These are phyloP conservation scores for Phialocephala subalpina DNA, from an alignment of 2,329 filamentous ascomycete species.

Conservation along the genomic window DNA sequence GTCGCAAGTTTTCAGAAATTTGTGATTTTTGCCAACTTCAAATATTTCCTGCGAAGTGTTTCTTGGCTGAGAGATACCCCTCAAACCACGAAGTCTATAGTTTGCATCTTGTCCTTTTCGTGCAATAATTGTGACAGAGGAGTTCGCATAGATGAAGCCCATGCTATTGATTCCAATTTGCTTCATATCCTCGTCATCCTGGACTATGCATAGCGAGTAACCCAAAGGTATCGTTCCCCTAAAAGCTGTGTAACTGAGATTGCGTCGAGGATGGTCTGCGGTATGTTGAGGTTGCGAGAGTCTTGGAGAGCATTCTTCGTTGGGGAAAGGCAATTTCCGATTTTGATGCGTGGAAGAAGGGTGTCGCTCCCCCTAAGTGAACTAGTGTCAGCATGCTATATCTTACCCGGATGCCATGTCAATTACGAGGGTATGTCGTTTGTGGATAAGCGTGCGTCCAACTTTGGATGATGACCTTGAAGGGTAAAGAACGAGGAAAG, in stretches of 20 bases:
- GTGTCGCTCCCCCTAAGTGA: background rate
- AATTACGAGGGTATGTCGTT: too few species aligned
- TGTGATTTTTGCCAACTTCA: background rate
- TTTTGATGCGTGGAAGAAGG: background rate
- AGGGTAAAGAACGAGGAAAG: too few species aligned
- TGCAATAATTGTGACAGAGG: slow-evolving; percentile 36
- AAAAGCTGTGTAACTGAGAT: slow-evolving; percentile 36
- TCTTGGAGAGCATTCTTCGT: background rate
- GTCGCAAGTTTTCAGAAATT: background rate
- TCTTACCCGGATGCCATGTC: too few species aligned
- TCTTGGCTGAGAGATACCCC: slow-evolving; percentile 17
- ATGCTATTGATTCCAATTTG: slow-evolving; percentile 38
- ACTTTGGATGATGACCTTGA: too few species aligned
- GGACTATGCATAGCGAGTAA: too few species aligned
- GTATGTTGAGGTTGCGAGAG: slow-evolving; percentile 12
- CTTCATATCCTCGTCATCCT: slow-evolving; percentile 25
- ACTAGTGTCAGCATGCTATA: too few species aligned
- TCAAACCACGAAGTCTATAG: slow-evolving; percentile 25
- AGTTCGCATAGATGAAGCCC: slow-evolving; percentile 35
- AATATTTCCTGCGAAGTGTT: background rate
- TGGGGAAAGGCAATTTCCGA: background rate
- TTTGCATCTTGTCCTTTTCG: slow-evolving; percentile 35
- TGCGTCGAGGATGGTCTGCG: slow-evolving; percentile 34
- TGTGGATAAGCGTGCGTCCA: too few species aligned
- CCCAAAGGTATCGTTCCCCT: slow-evolving; percentile 33